Conservation (phyloP, 768 basidiomycete genomes). For the Pulveroboletus sp. region DNA sequence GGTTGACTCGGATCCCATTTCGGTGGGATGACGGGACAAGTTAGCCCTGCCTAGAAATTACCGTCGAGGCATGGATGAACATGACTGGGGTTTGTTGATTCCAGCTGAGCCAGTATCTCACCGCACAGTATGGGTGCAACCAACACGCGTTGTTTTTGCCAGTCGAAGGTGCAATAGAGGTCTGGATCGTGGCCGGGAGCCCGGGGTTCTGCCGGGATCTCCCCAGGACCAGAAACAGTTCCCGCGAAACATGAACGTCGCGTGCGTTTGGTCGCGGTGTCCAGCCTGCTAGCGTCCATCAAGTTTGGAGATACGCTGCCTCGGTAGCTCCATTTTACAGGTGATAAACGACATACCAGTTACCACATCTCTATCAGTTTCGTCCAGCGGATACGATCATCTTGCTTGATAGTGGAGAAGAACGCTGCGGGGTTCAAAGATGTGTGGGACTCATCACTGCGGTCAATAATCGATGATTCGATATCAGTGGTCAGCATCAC, state of each 20-base stretch:
- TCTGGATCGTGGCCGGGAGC: too few relatives aligned
- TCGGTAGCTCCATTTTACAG: conserved; percentile 4
- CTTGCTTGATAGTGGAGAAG: conserved; percentile 18
- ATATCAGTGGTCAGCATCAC: neutral
- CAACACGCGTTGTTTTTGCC: neutral
- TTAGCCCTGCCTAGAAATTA: neutral
- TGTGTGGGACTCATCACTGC: conserved; percentile 13
- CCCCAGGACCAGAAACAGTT: conserved; percentile 1
- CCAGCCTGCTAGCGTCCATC: neutral
- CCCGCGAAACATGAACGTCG: conserved; percentile 16
- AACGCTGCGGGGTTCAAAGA: conserved; percentile 26
- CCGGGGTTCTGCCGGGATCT: neutral
- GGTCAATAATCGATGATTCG: neutral
- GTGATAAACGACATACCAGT: neutral
- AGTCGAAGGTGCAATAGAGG: too few relatives aligned
- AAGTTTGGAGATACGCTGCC: neutral
- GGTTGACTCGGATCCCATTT: conserved; percentile 3
- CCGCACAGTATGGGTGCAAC: neutral
- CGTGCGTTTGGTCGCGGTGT: neutral
- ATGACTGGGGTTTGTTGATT: neutral
- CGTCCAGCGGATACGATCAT: conserved; percentile 12
- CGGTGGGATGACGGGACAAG: neutral
- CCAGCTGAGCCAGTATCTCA: conserved; percentile 8
- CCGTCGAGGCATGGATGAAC: neutral
- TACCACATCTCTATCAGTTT: neutral